Conservation (phyloP, 305 asterid genomes). For the Caryopteris hybrid region DNA sequence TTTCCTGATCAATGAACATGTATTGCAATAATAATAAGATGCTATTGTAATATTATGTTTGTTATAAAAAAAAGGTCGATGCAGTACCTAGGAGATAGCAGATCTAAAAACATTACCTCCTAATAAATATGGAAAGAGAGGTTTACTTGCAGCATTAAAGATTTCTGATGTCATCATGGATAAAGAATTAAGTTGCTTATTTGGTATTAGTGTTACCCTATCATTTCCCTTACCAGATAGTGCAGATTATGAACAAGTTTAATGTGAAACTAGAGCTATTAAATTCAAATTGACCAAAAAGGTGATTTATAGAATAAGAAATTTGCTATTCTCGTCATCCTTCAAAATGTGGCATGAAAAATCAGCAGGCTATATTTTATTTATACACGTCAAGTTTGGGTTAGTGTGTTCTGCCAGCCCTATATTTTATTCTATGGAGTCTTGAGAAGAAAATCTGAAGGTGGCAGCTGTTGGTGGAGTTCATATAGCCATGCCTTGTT, state of each 20-base stretch:
- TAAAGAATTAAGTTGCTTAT: background rate
- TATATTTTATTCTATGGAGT: background rate
- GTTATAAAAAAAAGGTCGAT: background rate
- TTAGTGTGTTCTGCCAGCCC: background rate
- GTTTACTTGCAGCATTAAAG: background rate
- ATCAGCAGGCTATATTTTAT: background rate
- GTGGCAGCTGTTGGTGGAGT: background rate
- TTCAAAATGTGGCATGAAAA: background rate
- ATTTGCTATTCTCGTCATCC: background rate
- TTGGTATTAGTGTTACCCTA: background rate
- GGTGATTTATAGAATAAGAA: background rate
- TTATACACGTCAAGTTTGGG: background rate
- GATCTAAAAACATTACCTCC: background rate
- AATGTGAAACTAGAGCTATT: background rate
- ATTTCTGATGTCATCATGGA: background rate
- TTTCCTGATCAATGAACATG: conserved; percentile 56
- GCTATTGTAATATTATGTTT: background rate
- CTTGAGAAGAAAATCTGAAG: background rate
- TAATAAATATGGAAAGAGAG: background rate
- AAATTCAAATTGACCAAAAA: background rate
- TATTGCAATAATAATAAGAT: conserved; percentile 10
- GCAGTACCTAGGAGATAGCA: background rate
- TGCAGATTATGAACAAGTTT: background rate
- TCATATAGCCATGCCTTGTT: background rate
- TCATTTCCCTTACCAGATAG: background rate